Evolutionary conservation across 306 rosid species (phyloP), one percentile per base, ranked within the genome.

Genomic region (Arachis hypogaea): DNA sequence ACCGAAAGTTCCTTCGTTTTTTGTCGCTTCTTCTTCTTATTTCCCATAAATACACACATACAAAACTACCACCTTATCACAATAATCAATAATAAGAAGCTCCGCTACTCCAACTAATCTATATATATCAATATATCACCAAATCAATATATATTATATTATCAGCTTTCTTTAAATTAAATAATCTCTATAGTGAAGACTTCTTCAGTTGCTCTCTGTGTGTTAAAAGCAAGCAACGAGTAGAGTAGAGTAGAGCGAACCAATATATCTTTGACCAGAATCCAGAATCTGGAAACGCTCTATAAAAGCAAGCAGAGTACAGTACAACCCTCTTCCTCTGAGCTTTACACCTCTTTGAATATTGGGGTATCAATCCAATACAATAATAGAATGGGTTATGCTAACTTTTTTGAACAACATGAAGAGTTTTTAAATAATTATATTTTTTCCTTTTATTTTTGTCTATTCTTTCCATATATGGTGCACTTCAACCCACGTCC

Each of bases 1-100:
- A 82, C 90, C 16, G 94, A 84, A 66, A 90, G 82, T 56, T 88
- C 88, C 88, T 88, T 89, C 44, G 88, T 90, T 61, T 90, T 92
- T 60, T 88, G 90, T 52, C 84, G 72, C 87, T 85, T 88, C 72
- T 81, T 87, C 90, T 86, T 33, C 38, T 33, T 33, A 33, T 33
- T 92, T 5, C 92, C 96, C 98, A 92, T 90, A 75, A 73, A 77
- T 30, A 12, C 59, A 12, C 63, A 33, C 38, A 33, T 8, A 11
- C 56, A 7, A 6, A 36, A 4, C 4, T 11, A 46, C 1, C 28
- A 1, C 1, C 28, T 22, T 22, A 8, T 33, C 66, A 54, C 67
- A 52, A 46, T 11, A 42, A 50, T 29, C 7, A 72, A 60, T 54
- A 55, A 38, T 30, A 12, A 51, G 16, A 7, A 12, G 56, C 71